Conservation (phyloP, 768 basidiomycete genomes). For the Hirschioporus abietinus region DNA sequence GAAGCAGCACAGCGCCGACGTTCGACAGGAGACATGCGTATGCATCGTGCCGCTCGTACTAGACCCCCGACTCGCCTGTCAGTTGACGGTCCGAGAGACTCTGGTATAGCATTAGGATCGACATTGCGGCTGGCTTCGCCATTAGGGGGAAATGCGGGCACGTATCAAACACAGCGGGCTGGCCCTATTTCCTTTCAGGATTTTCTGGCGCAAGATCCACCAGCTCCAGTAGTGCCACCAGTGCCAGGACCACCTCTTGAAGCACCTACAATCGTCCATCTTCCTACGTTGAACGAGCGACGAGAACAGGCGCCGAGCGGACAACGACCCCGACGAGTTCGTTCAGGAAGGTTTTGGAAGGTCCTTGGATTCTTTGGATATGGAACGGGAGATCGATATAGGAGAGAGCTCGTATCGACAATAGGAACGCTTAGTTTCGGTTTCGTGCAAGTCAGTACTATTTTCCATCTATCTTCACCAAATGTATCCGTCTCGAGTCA, state of each 20-base stretch:
- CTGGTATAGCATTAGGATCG: neutral
- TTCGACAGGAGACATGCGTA: neutral
- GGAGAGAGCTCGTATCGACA: constrained; percentile 49
- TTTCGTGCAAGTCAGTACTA: constrained; percentile 43
- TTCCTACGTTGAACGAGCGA: neutral
- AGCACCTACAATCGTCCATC: neutral
- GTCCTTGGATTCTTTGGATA: constrained; percentile 43
- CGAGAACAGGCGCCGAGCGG: neutral
- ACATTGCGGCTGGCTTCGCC: neutral
- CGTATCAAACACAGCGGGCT: neutral
- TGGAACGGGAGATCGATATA: constrained; percentile 45
- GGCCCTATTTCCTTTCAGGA: neutral
- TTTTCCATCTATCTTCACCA: neutral
- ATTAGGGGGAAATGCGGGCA: neutral
- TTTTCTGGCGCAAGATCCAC: neutral
- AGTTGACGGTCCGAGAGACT: neutral
- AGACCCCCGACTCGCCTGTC: neutral
- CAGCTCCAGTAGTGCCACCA: neutral
- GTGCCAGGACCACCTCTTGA: neutral
- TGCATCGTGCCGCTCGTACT: neutral
- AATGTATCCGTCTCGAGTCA: neutral
- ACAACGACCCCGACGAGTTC: constrained; percentile 9
- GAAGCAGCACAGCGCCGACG: neutral
- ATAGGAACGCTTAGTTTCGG: constrained; percentile 48
- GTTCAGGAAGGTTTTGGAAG: constrained; percentile 9